Conservation (phyloP, 2,329 filamentous ascomycete species). For the Trichophyton simii region DNA sequence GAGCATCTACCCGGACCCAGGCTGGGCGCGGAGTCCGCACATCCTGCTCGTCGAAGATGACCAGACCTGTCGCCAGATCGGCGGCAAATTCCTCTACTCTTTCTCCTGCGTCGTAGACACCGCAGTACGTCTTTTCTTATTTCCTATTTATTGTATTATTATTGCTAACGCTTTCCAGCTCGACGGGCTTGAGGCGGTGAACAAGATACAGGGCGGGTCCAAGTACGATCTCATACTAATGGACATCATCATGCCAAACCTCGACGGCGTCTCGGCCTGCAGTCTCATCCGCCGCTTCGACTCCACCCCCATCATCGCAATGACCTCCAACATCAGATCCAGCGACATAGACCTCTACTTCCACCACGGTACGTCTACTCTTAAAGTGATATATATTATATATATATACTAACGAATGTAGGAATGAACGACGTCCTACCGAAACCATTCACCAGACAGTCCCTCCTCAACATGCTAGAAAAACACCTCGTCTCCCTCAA, state of each 20-base stretch:
- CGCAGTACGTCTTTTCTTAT: slow-evolving; percentile 38
- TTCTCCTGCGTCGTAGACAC: slow-evolving; percentile 53
- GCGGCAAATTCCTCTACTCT: slow-evolving; percentile 53
- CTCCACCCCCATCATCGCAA: slow-evolving; percentile 78
- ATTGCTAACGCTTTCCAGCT: slow-evolving; percentile 37
- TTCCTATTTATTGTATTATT: not conserved
- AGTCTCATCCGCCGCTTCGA: slow-evolving; percentile 84
- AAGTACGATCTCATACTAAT: slow-evolving; percentile 65
- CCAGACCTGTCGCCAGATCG: slow-evolving; percentile 53
- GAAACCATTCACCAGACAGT: slow-evolving; percentile 88
- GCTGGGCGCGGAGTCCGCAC: slow-evolving; percentile 56
- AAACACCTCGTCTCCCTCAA: slow-evolving; percentile 79
- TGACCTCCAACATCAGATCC: slow-evolving; percentile 96
- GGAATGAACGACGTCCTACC: slow-evolving; percentile 97
- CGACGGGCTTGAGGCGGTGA: slow-evolving; percentile 82
- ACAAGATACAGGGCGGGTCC: slow-evolving; percentile 57
- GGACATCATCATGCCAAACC: slow-evolving; percentile 94
- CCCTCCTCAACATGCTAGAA: slow-evolving; percentile 71
- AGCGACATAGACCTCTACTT: slow-evolving; percentile 98
- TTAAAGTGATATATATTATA: too few species aligned
- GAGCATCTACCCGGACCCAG: slow-evolving; percentile 48
- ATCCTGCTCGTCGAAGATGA: slow-evolving; percentile 85
- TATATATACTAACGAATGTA: slow-evolving; percentile 31
- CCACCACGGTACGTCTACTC: slow-evolving; percentile 62
- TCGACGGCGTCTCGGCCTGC: slow-evolving; percentile 90